Conservation (phyloP, 805 yeast genomes). For the Yamadazyma tumulicola region DNA sequence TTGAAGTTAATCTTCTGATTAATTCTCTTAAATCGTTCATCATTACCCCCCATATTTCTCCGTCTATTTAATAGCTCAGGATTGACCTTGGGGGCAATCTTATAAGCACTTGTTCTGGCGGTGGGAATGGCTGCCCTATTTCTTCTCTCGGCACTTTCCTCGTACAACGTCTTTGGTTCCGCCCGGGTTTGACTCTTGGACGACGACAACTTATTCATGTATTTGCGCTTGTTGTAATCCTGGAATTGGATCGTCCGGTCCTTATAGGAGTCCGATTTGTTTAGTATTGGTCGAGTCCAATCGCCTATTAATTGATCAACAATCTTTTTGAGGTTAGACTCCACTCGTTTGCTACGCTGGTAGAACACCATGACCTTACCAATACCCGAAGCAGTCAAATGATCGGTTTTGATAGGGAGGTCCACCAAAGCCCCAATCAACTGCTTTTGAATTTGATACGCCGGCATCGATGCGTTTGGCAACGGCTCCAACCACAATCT, state of each 20-base stretch:
- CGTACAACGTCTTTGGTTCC: constrained; percentile 63
- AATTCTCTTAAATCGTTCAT: constrained; percentile 79
- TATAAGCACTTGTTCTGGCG: constrained; percentile 82
- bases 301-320: constrained; percentile 92
- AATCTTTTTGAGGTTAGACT: constrained; percentile 75
- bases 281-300: constrained; percentile 98
- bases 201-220: constrained; percentile 40
- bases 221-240: constrained; percentile 61
- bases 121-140: constrained; percentile 96
- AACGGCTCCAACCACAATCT: constrained; percentile 97
- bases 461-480: constrained; percentile 97
- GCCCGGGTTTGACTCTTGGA: constrained; percentile 19
- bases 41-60: constrained; percentile 42
- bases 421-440: constrained; percentile 68
- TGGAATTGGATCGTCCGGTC: constrained; percentile 72
- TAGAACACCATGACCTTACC: constrained; percentile 93
- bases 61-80: constrained; percentile 44
- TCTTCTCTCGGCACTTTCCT: constrained; percentile 86
- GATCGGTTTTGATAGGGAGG: constrained; percentile 93
- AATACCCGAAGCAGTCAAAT: constrained; percentile 87
- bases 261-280: constrained; percentile 90
- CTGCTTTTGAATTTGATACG: constrained; percentile 90
- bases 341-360: constrained; percentile 86
- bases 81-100: constrained; percentile 81
- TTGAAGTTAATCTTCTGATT: constrained; percentile 54